Evolutionary conservation across 75 land plant species (phyloP), one percentile per base, ranked within the genome.

Genomic region (Chamaecyparis obtusa): DNA sequence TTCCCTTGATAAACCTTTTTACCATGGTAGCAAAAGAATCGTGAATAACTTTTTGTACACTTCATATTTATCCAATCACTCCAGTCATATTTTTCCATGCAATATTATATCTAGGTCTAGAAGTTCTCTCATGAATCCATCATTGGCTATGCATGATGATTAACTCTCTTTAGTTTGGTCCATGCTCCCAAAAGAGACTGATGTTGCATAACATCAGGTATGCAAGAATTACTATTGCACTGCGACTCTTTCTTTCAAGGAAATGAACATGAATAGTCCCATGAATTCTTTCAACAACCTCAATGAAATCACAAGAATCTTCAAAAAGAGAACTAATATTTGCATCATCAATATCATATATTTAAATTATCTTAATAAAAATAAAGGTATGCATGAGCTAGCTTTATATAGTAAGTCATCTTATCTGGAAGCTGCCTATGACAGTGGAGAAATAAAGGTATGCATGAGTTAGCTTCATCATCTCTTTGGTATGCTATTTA

Each of bases 171-270:
- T 13, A 98, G 87, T 76, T 71, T 36, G 79, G 88, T 91, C 99
- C 99, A 98, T 87, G 99, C 97, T 86, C 95, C 89, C 49, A 92
- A 51, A 32, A 98, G 92, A 10, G 94, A 95, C 17, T 85, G 85
- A 30, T 89, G 88, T 96, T 95, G 75, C 90, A 87, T 39, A 93
- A 92, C 96, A 98, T 96, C 51, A 98, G 85, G 87, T 95, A 98
- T 11, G 99, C 99, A 60, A 98, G 91, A 74, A 98, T 95, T 14
- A 96, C 64, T 46, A 97, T 95, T 33, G 96, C 96, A 88, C 99
- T 98, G 49, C 99, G 92, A 89, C 99, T 98, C 89, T 91, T 96
- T 46, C 99, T 99, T 91, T 98, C 99, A 91, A 98, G 96, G 87
- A 99, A 98, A 85, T 98, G 99, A 36, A 98, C 97, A 86, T 96